A percentile compares a stretch with the other conserved stretches of the same genome.
phyloP scores from a whole-genome alignment of 768 basidiomycete species.

The Trichaptum fuscoviolaceum region DNA sequence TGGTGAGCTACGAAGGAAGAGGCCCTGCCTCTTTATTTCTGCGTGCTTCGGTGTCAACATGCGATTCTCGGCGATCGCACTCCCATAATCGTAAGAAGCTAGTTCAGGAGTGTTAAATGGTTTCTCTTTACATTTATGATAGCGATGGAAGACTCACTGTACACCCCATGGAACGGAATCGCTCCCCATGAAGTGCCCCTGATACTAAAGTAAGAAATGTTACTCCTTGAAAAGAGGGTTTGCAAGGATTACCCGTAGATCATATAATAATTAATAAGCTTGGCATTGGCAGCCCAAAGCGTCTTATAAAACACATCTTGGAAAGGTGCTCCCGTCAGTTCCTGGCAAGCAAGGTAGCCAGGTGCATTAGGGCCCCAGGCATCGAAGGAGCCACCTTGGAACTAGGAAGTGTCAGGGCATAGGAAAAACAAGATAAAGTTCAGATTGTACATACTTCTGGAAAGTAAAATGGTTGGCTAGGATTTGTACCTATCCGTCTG shows the following conservation, averaged over 20 bases:
- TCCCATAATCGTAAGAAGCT: conserved; percentile 77
- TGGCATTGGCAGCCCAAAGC: conserved; percentile 77
- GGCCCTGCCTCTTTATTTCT: conserved; percentile 26
- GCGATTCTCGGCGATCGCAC: conserved; percentile 24
- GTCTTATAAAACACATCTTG: conserved; percentile 75
- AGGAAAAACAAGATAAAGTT: not conserved
- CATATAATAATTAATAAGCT: conserved; percentile 84
- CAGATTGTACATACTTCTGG: conserved; percentile 46
- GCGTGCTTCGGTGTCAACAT: conserved; percentile 20
- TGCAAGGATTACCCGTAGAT: conserved; percentile 52
- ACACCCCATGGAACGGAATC: conserved; percentile 72
- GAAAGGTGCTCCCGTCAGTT: conserved; percentile 68
- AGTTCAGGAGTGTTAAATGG: conserved; percentile 11
- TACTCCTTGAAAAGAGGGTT: conserved; percentile 1
- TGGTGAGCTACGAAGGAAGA: conserved; percentile 24
- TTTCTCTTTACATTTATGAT: not conserved
- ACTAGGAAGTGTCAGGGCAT: conserved; percentile 26
- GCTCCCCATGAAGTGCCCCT: conserved; percentile 87
- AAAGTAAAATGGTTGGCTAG: conserved; percentile 60
- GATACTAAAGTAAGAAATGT: conserved; percentile 4
- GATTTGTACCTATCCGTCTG: conserved; percentile 32
- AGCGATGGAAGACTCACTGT: conserved; percentile 32
- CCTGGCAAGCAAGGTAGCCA: conserved; percentile 62
- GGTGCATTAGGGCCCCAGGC: conserved; percentile 62
- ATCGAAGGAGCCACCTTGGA: conserved; percentile 75